phyloP scores from a whole-genome alignment of 2,329 filamentous ascomycete genomes.

The Epichloe baconii region DNA sequence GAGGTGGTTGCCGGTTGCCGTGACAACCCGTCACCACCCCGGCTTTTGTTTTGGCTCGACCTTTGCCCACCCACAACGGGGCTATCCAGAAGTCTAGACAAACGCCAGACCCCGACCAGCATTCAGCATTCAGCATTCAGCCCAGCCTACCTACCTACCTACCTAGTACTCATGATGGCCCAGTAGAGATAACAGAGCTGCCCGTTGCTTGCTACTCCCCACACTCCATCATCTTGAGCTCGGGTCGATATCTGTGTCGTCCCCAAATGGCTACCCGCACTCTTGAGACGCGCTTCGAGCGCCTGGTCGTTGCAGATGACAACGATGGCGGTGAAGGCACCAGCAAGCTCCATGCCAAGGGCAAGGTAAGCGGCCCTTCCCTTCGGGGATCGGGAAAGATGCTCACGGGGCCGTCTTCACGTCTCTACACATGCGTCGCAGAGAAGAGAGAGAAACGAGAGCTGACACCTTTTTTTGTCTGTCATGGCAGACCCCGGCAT shows the following conservation, averaged over 20 bases:
- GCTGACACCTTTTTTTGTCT: not conserved
- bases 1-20: conserved; percentile 2
- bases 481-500: conserved; percentile 14
- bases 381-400: not conserved
- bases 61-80: not conserved
- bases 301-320: conserved; percentile 79
- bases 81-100: not conserved
- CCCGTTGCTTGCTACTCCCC: not conserved
- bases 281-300: conserved; percentile 80
- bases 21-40: conserved; percentile 1
- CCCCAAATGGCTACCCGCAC: conserved; percentile 57
- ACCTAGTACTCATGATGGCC: not conserved
- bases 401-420: not conserved
- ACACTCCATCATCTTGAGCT: not conserved
- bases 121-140: not conserved
- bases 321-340: conserved; percentile 48
- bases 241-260: not conserved
- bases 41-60: not conserved
- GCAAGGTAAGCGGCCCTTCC: conserved; percentile 50
- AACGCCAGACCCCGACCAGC: not conserved
- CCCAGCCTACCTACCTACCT: not conserved
- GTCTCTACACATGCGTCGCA: not conserved
- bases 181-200: not conserved
- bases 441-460: not conserved
- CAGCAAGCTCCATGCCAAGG: conserved; percentile 47